phyloP scores from a whole-genome alignment of 208 protist genomes.

The Jaenimonas drosophilae region DNA sequence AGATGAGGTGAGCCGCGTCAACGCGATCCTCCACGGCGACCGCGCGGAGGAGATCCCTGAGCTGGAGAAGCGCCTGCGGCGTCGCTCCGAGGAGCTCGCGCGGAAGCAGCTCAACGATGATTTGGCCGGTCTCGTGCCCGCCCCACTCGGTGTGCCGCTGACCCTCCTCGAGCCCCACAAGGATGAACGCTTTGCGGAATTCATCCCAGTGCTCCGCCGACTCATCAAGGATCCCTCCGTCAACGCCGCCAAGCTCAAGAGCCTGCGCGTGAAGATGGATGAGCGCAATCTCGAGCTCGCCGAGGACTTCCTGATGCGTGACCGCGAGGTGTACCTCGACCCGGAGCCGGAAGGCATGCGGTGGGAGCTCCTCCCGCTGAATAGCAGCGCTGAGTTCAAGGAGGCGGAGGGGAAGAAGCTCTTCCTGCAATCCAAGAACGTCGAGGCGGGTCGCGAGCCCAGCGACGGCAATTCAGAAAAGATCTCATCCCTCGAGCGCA shows the following conservation, averaged over 20 bases:
- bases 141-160: conserved; percentile 60
- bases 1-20: conserved; percentile 39
- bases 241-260: conserved; percentile 38
- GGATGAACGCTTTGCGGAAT: conserved; percentile 25
- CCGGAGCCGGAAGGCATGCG: conserved; percentile 36
- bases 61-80: conserved; percentile 44
- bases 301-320: conserved; percentile 30
- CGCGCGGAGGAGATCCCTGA: conserved; percentile 12
- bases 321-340: conserved; percentile 60
- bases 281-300: conserved; percentile 35
- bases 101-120: conserved; percentile 39
- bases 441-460: conserved; percentile 8
- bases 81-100: conserved; percentile 41
- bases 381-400: conserved; percentile 47
- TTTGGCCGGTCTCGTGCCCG: conserved; percentile 27
- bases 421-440: conserved; percentile 8
- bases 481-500: conserved; percentile 28
- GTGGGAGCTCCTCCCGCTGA: conserved; percentile 32
- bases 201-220: conserved; percentile 48
- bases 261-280: conserved; percentile 31
- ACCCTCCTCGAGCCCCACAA: conserved; percentile 47
- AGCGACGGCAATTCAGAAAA: conserved; percentile 7
- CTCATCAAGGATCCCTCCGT: conserved; percentile 40
- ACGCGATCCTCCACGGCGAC: conserved; percentile 17
- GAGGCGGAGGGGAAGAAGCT: conserved; percentile 35